These are phyloP conservation scores for Skeletonema menzelii DNA, from an alignment of 108 stramenopile genomes.

Conservation along the genomic window DNA sequence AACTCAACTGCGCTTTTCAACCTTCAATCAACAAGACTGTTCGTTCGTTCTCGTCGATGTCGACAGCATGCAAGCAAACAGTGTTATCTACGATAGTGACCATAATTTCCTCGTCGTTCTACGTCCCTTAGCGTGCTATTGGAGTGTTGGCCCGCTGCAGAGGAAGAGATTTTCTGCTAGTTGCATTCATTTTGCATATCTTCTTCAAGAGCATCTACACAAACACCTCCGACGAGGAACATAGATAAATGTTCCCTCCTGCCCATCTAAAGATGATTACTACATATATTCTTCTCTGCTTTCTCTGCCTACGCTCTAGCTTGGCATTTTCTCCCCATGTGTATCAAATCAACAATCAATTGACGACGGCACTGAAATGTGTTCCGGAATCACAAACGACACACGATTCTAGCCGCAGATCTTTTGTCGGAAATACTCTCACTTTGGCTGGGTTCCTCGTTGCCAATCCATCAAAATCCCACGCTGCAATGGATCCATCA, in stretches of 20 bases:
- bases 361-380: background rate
- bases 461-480: background rate
- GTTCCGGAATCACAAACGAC: background rate
- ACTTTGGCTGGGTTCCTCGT: background rate
- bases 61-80: no score
- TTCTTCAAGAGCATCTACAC: background rate
- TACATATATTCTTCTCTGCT: conserved; percentile 1
- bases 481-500: conserved; percentile 8
- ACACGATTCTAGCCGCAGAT: background rate
- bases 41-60: no score
- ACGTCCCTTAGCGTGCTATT: no score
- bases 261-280: background rate
- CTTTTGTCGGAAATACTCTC: background rate
- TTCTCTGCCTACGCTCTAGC: background rate
- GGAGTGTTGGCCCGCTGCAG: background rate
- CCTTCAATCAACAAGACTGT: no score
- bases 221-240: background rate
- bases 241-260: background rate
- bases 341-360: background rate
- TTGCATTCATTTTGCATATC: no score
- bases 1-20: no score
- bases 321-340: background rate
- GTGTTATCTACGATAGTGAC: no score
- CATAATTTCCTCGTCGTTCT: no score
- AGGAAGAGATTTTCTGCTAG: no score